Conservation (phyloP, 345 rosid genomes). For the Salix purpurea region DNA sequence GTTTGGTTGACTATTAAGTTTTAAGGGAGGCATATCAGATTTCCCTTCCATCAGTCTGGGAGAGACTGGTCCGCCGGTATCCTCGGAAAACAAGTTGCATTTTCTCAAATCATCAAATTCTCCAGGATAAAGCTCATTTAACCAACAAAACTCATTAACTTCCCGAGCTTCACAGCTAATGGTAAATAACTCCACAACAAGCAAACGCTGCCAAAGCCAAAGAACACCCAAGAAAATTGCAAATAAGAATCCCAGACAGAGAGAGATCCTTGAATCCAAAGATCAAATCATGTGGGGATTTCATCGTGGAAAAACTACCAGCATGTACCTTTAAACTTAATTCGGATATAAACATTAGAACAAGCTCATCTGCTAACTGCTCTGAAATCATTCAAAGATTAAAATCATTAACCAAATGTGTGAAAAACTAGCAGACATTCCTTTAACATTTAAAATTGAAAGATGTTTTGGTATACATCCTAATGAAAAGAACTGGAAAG, state of each 20-base stretch:
- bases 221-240: conserved; percentile 12
- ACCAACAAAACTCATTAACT: conserved; percentile 42
- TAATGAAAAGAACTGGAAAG: neutral
- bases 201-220: conserved; percentile 46
- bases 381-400: conserved; percentile 40
- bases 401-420: conserved; percentile 5
- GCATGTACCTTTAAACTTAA: conserved; percentile 62
- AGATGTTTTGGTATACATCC: neutral
- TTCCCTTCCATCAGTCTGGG: conserved; percentile 44
- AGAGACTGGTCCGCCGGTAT: conserved; percentile 37
- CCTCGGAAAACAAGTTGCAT: conserved; percentile 49
- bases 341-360: conserved; percentile 69
- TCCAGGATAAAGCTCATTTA: conserved; percentile 67
- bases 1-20: conserved; percentile 36
- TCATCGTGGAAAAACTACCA: neutral
- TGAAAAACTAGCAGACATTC: neutral
- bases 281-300: neutral
- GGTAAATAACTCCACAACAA: conserved; percentile 48
- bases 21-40: conserved; percentile 25
- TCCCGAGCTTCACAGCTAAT: conserved; percentile 43
- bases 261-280: neutral
- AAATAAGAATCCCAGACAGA: neutral
- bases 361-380: conserved; percentile 66
- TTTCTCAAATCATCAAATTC: conserved; percentile 57
- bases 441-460: neutral